Evolutionary conservation across 2,329 filamentous ascomycete genomes (phyloP), one percentile per base, ranked within the genome.

Genomic region (Zasmidium citrigriseum): DNA sequence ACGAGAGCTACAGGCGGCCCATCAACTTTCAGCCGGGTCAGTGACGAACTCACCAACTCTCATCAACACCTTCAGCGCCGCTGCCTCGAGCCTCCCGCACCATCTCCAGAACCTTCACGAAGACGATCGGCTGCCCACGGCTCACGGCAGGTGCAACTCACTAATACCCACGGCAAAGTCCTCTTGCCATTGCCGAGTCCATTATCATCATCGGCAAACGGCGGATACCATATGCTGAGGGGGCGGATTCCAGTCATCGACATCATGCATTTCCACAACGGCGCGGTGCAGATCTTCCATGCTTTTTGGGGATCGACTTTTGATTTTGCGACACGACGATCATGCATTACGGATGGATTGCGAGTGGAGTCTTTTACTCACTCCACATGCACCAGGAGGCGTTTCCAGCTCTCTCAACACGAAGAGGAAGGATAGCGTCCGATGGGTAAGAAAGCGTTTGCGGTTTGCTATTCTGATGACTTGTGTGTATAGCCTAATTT

Each of bases 11-110:
- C 45, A 67, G 65, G 55, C 58, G 65, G 58, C 63, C 63, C 21
- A 61, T 63, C 58, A 61, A 63, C 55, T 63, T 63, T 48, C 58
- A 61, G 24, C 50, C 61, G 10, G 47, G 44, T 25, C 57, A 59
- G 51, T 51, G 55, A 45, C 38, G n/a, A n/a, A n/a, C n/a, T n/a
- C n/a, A n/a, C n/a, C n/a, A n/a, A n/a, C n/a, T n/a, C n/a, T n/a
- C n/a, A n/a, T n/a, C n/a, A n/a, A n/a, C n/a, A n/a, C n/a, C n/a
- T 16, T 9, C 34, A 41, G 7, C 34, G 18, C 14, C 7, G 18
- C 34, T 4, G 34, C 34, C 18, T 41, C 34, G 34, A n/a, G 34
- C 12, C 34, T 16, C 34, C 4, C 7, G 27, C 27, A 7, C 7
- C 27, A 34, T 34, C 7, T 34, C 34, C 34, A 10, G 4, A n/a